Evolutionary conservation across 1,139 yeast genomes (phyloP), one percentile per base, ranked within the genome.

Genomic region (Yamadazyma dushanensis): DNA sequence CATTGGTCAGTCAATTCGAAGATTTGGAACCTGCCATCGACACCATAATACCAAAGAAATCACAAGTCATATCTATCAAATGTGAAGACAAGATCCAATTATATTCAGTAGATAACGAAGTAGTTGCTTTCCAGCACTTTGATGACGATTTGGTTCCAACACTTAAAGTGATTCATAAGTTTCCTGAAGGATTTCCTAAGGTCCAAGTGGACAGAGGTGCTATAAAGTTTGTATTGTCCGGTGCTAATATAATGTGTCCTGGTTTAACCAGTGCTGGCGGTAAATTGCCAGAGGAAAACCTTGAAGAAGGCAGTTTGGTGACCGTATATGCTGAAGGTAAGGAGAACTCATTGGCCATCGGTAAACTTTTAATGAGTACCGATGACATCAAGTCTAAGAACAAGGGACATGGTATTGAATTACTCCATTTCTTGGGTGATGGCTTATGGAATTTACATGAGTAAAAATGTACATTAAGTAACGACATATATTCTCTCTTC

Each of bases 181-280:
- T 80, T 53, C 95, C 96, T 6, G 71, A 74, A 8, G 77, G 82
- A 25, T 89, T 90, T 63, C 97, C 97, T 22, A 68, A 76, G 29
- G 95, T 90, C 24, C 86, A 83, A 53, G 97, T 90, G 8, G 98
- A 90, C 56, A 76, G 97, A 59, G 98, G 98, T 40, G 98, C 97
- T 35, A 89, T 90, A 56, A 90, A 90, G 62, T 90, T 90, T 54
- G 95, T 90, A 16, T 67, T 90, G 24, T 84, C 95, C 2, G 97
- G 97, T 37, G 97, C 97, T 22, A 89, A 89, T 55, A 85, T 90
- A 51, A 90, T 89, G 97, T 90, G 97, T 63, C 97, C 97, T 4
- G 98, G 98, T 17, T 72, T 90, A 46, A 90, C 97, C 0, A 86
- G 96, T 14, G 74, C 86, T 8, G 97, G 97, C 29, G 97, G 96